Percentiles rank a stretch among this genome's conserved stretches.
phyloP scores from a whole-genome alignment of 2,329 filamentous ascomycete genomes.

The Intubia oerlemansii region DNA sequence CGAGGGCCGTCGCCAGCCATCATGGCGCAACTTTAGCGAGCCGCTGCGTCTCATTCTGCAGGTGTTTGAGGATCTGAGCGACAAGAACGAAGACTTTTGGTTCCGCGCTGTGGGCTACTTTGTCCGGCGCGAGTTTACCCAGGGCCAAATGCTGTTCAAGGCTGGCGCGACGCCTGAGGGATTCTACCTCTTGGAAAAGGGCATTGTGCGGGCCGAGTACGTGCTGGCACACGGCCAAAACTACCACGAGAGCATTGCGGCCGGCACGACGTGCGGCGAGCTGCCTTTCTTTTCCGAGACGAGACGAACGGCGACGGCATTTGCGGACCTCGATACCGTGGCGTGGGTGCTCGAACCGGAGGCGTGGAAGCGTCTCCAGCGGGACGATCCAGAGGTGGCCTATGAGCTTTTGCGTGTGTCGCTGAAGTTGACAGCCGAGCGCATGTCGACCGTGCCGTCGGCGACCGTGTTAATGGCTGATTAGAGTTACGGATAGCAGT shows the following conservation, averaged over 20 bases:
- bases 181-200: constrained; percentile 80
- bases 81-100: constrained; percentile 90
- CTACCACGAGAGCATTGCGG: constrained; percentile 79
- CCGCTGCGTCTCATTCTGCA: constrained; percentile 82
- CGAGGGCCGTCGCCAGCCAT: constrained; percentile 34
- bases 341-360: constrained; percentile 60
- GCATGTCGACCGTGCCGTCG: constrained; percentile 33
- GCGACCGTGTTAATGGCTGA: constrained; percentile 9
- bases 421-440: constrained; percentile 84
- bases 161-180: constrained; percentile 57
- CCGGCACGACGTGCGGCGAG: constrained; percentile 88
- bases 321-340: constrained; percentile 61
- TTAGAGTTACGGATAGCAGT: too few relatives aligned
- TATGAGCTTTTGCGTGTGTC: constrained; percentile 67
- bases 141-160: constrained; percentile 55
- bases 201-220: constrained; percentile 80
- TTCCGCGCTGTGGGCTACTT: constrained; percentile 64
- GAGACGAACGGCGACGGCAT: constrained; percentile 63
- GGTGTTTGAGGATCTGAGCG: constrained; percentile 76
- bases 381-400: constrained; percentile 53
- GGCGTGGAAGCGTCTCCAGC: constrained; percentile 53
- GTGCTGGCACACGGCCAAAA: constrained; percentile 62
- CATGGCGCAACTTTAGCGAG: constrained; percentile 75
- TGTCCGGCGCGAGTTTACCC: constrained; percentile 38
- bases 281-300: constrained; percentile 92